phyloP scores from a whole-genome alignment of 208 protist species.

The Phytomonas francai region DNA sequence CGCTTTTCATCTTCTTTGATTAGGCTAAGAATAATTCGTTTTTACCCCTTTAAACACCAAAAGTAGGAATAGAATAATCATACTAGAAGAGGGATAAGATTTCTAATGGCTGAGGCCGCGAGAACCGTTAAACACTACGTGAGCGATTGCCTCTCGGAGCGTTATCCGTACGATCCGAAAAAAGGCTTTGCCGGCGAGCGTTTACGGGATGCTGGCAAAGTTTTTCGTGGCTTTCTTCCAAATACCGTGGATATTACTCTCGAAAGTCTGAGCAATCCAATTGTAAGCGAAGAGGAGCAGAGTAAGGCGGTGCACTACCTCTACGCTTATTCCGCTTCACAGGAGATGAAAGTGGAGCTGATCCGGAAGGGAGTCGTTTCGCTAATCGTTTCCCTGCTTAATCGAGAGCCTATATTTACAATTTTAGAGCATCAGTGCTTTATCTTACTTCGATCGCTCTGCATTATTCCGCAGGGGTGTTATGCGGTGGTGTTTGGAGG shows the following conservation, averaged over 20 bases:
- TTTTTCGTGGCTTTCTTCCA: constrained; percentile 54
- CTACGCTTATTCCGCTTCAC: constrained; percentile 63
- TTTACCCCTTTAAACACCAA: constrained; percentile 7
- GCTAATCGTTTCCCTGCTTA: constrained; percentile 31
- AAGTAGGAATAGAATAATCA: not conserved
- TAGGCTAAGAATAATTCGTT: constrained; percentile 9
- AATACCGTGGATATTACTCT: constrained; percentile 31
- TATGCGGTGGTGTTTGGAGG: constrained; percentile 44
- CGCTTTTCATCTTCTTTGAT: too few relatives aligned
- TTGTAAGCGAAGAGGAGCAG: constrained; percentile 31
- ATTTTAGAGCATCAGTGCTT: constrained; percentile 58
- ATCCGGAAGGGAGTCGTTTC: constrained; percentile 54
- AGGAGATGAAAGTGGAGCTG: constrained; percentile 65
- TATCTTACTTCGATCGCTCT: constrained; percentile 65
- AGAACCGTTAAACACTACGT: constrained; percentile 73
- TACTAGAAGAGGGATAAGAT: too few relatives aligned
- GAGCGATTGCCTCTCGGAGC: constrained; percentile 74
- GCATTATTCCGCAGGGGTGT: constrained; percentile 69
- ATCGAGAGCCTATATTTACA: constrained; percentile 8
- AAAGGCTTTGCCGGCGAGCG: constrained; percentile 61
- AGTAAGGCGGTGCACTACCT: constrained; percentile 54
- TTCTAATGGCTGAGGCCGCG: constrained; percentile 52
- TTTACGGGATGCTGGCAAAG: constrained; percentile 40
- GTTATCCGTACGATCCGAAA: constrained; percentile 72
- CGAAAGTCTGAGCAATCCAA: constrained; percentile 42